Base-by-base conservation (phyloP, 2,329 filamentous ascomycete species). In the Talaromyces atroroseus region DNA sequence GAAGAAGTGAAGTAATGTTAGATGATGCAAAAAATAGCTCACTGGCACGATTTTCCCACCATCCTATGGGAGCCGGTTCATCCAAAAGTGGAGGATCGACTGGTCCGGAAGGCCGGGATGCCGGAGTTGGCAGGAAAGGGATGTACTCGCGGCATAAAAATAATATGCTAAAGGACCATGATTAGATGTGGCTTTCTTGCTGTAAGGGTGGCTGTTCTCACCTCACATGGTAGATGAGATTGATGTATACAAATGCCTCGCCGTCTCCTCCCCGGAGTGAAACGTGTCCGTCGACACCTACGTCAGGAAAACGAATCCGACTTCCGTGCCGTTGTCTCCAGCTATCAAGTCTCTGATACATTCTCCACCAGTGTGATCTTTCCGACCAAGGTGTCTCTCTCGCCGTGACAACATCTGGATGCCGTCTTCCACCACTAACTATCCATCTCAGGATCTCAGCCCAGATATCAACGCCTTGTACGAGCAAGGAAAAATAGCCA, bases 131-230 rank as follows among this genome's bases (percentile, higher is more conserved):
- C 0, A 78, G 54, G 46, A 78, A 78, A 0, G 76, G 76, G 0
- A 77, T 71, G 36, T 77, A 78, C 49, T 78, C 76, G 2, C 76
- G 63, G 18, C 73, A 69, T 2, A 78, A 67, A 66, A 78, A 74
- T 2, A 78, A 59, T 0, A 69, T 64, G 40, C 76, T 77, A 34
- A 12, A 34, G 10, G 5, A 10, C 8, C 12, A 34, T 34, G 6
- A 34, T 10, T 7, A 34, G 12, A 7, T 12, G 7, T 34, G 32
- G 6, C 3, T 12, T 34, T 34, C 32, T 6, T 34, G 32, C 12
- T 34, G 3, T 34, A 7, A 34, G 32, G 32, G 32, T 10, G 20
- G 18, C 11, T 18, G 42, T 51, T 32, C 65, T 55, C 55, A 76
- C 75, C 75, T 74, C 6, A 74, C 62, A 47, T 76, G 76, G 58